Percentiles rank a stretch among this genome's conserved stretches.
Evolutionary conservation across 2,329 filamentous ascomycete genomes (phyloP).

Genomic region (Orbilia ellipsospora): DNA sequence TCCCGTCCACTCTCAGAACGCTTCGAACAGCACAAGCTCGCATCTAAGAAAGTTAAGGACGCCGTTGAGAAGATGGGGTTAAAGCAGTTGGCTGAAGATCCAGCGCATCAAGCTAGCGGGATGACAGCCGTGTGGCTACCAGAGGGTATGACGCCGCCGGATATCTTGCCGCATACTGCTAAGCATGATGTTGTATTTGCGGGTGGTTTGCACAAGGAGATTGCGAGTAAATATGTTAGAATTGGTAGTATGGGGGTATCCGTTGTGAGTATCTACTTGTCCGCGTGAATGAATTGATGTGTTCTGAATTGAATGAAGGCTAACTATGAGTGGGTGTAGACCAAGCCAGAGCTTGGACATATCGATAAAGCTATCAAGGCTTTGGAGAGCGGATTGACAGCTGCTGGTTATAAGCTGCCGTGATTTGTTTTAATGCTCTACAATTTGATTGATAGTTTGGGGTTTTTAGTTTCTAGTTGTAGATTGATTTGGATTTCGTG

Average conservation of each 20-base stretch:
- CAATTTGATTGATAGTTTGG: not conserved
- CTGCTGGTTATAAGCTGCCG: constrained; percentile 73
- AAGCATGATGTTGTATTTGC: constrained; percentile 94
- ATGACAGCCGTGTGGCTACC: constrained; percentile 99
- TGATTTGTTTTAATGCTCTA: constrained; percentile 14
- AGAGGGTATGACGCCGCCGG: constrained; percentile 80
- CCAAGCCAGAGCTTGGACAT: constrained; percentile 80
- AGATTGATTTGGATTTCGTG: no score
- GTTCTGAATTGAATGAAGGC: no score
- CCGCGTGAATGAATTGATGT: not conserved
- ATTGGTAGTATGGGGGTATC: constrained; percentile 99
- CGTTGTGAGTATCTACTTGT: constrained; percentile 69
- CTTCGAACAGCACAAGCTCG: constrained; percentile 81
- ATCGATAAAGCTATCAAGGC: constrained; percentile 85
- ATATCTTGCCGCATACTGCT: constrained; percentile 84
- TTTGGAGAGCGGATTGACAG: constrained; percentile 77
- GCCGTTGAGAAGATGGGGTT: constrained; percentile 82
- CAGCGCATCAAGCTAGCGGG: constrained; percentile 91
- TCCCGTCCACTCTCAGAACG: constrained; percentile 81
- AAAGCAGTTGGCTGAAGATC: constrained; percentile 84
- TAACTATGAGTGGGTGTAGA: constrained; percentile 63
- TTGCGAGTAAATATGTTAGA: constrained; percentile 90
- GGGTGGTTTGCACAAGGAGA: constrained; percentile 94
- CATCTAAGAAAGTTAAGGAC: constrained; percentile 87
- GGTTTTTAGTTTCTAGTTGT: no score